These are phyloP conservation scores for Xanthoconium stramineum DNA, from an alignment of 768 basidiomycete species.

Conservation along the genomic window DNA sequence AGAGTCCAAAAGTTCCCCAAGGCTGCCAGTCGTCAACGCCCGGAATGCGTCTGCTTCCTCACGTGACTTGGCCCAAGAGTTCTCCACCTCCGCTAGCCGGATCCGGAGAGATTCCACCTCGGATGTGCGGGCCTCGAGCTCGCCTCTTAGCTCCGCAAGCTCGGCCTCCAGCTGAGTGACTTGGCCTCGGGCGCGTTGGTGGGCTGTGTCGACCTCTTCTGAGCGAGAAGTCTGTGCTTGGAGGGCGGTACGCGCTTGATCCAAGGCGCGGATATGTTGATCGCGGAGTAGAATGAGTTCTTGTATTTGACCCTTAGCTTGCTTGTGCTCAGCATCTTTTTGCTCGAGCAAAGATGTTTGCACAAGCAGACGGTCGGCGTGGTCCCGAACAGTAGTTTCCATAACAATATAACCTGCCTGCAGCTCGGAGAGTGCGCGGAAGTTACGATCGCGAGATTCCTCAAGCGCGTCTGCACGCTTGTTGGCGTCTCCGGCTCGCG, in stretches of 20 bases:
- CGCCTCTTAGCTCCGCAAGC: slow-evolving; percentile 72
- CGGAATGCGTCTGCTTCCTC: slow-evolving; percentile 92
- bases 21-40: slow-evolving; percentile 78
- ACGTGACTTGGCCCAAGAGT: slow-evolving; percentile 86
- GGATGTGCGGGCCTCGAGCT: slow-evolving; percentile 69
- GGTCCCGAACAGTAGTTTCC: slow-evolving; percentile 70
- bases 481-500: slow-evolving; percentile 67
- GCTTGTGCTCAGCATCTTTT: slow-evolving; percentile 72
- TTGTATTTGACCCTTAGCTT: slow-evolving; percentile 63
- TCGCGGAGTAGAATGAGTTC: slow-evolving; percentile 70
- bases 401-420: slow-evolving; percentile 58
- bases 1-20: slow-evolving; percentile 84
- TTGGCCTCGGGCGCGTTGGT: slow-evolving; percentile 67
- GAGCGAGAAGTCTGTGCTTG: slow-evolving; percentile 72
- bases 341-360: slow-evolving; percentile 75
- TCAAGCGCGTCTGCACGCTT: slow-evolving; percentile 77
- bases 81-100: slow-evolving; percentile 77
- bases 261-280: slow-evolving; percentile 83
- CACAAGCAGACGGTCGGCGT: slow-evolving; percentile 67
- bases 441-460: slow-evolving; percentile 58
- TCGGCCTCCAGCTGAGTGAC: slow-evolving; percentile 72
- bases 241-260: slow-evolving; percentile 79
- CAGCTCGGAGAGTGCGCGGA: slow-evolving; percentile 66
- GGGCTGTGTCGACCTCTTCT: slow-evolving; percentile 73
- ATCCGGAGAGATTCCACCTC: slow-evolving; percentile 71